A percentile compares a stretch with the other conserved stretches of the same genome.
Conservation (phyloP, 352 stramenopile genomes). For the Pythium dissotocum region DNA sequence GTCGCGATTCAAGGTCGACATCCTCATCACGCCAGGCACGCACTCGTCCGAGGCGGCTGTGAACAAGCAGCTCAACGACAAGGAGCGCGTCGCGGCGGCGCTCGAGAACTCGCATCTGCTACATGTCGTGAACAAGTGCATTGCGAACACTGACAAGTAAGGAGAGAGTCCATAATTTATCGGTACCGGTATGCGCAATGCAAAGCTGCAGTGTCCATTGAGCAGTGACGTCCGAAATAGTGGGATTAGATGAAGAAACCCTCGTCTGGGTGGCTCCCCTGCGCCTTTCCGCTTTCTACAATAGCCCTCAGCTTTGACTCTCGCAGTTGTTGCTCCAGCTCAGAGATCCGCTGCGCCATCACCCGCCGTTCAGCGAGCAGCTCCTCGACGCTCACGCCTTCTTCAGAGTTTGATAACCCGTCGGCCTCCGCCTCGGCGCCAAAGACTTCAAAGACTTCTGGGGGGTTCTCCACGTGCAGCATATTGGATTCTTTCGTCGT, state of each 20-base stretch:
- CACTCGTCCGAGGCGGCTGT: constrained; percentile 94
- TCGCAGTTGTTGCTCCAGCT: constrained; percentile 35
- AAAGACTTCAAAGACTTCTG: constrained; percentile 38
- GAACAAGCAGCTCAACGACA: constrained; percentile 98
- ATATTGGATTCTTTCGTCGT: constrained; percentile 19
- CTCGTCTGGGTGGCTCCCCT: constrained; percentile 1
- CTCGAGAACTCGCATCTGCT: constrained; percentile 96
- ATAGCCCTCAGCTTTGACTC: constrained; percentile 2
- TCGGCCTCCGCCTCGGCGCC: constrained; percentile 11
- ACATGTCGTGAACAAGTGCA: constrained; percentile 96
- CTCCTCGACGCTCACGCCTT: constrained; percentile 12
- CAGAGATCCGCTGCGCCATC: constrained; percentile 41
- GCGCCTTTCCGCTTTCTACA: constrained; percentile 4
- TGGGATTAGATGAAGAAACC: constrained; percentile 27
- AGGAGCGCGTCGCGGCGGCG: constrained; percentile 95
- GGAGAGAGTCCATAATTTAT: background rate
- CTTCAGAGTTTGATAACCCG: background rate
- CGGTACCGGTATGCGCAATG: background rate
- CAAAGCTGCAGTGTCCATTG: background rate
- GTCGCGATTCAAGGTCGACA: constrained; percentile 92
- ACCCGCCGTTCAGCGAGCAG: constrained; percentile 39
- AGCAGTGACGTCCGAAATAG: background rate
- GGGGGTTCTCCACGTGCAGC: constrained; percentile 36
- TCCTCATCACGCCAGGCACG: constrained; percentile 93
- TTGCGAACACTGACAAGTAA: constrained; percentile 90